Evolutionary conservation across 768 basidiomycete genomes (phyloP).

Genomic region (Fomitopsis pulvina): DNA sequence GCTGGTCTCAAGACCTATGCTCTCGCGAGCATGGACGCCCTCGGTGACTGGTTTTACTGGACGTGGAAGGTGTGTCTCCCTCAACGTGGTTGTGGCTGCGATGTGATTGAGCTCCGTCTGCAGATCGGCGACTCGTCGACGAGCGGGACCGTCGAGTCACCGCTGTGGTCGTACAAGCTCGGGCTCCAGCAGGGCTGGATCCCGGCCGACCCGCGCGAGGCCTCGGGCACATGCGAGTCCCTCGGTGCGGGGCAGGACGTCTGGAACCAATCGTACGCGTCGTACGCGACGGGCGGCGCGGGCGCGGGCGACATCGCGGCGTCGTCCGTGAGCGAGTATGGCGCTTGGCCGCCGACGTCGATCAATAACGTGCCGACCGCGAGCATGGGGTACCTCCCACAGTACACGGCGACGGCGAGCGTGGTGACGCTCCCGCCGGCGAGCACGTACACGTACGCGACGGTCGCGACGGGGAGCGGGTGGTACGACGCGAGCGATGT

Average conservation of each 20-base stretch:
- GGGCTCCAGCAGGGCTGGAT: conserved; percentile 71
- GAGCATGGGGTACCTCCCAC: conserved; percentile 39
- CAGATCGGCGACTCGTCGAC: conserved; percentile 49
- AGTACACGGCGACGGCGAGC: conserved; percentile 54
- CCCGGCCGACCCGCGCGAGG: conserved; percentile 59
- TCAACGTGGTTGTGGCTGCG: not conserved
- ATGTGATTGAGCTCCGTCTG: not conserved
- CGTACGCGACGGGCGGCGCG: conserved; percentile 61
- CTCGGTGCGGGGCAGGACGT: conserved; percentile 36
- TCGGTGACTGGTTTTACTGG: conserved; percentile 71
- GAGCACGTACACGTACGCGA: conserved; percentile 27
- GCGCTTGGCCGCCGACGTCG: conserved; percentile 46
- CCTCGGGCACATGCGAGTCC: conserved; percentile 54
- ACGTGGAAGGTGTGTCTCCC: conserved; percentile 53
- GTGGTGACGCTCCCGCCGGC: conserved; percentile 48
- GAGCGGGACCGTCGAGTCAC: conserved; percentile 39
- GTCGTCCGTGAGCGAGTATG: conserved; percentile 32
- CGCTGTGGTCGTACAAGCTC: conserved; percentile 67
- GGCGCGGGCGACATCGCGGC: conserved; percentile 42
- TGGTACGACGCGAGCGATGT: conserved; percentile 49
- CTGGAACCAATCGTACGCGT: conserved; percentile 47
- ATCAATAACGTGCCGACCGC: conserved; percentile 37
- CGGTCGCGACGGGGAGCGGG: conserved; percentile 42
- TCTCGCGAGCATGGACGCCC: conserved; percentile 55
- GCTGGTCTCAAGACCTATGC: conserved; percentile 44